Conservation (phyloP, 192 early-diverging fungal genomes). For the Linnemannia exigua region DNA sequence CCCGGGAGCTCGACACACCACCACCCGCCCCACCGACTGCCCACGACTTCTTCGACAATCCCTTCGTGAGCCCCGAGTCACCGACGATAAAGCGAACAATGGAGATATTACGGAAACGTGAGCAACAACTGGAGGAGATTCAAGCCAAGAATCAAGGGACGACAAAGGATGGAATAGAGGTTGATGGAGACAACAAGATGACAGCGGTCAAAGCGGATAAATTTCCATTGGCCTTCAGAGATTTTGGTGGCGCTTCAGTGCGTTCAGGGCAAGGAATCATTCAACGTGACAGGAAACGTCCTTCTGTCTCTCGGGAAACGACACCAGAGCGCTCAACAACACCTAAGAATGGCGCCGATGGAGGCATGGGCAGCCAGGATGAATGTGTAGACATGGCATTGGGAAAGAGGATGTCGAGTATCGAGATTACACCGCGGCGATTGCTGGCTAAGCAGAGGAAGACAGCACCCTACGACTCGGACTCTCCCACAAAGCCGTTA, state of each 20-base stretch:
- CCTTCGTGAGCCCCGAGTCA: constrained; percentile 22
- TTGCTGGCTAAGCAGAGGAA: constrained; percentile 31
- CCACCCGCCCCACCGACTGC: background rate
- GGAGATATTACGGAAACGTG: constrained; percentile 23
- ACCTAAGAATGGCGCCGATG: background rate
- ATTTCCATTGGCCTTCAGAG: background rate
- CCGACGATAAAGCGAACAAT: constrained; percentile 31
- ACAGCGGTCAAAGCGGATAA: background rate
- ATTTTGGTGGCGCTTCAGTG: background rate
- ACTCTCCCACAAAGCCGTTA: background rate
- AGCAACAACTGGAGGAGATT: constrained; percentile 21
- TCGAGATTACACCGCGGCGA: constrained; percentile 38
- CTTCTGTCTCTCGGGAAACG: background rate
- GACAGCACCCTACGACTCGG: background rate
- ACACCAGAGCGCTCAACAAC: constrained; percentile 10
- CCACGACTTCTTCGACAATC: constrained; percentile 7
- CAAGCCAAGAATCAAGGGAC: background rate
- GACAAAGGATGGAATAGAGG: background rate
- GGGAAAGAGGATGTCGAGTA: constrained; percentile 29
- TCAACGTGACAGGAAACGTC: background rate
- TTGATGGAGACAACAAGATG: background rate
- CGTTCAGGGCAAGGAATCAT: background rate
- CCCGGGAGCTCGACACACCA: background rate
- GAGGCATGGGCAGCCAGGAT: background rate
- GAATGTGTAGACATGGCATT: constrained; percentile 23